Evolutionary conservation across 208 protist genomes (phyloP), one percentile per base, ranked within the genome.

Genomic region (Leishmania tropica): DNA sequence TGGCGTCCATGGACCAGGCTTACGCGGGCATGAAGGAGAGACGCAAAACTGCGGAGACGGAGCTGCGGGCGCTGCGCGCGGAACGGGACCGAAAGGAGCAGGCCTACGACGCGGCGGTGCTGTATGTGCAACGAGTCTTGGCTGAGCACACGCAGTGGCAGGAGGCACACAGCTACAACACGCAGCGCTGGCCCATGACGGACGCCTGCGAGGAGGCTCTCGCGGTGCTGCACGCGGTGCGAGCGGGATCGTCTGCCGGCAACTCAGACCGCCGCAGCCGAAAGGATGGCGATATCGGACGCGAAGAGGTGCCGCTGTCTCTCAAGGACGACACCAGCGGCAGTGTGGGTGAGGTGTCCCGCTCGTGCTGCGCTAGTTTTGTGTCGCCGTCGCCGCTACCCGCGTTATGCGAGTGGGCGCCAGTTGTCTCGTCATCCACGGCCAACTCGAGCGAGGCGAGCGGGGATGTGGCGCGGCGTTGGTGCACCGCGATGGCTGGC

Each of bases 111-210:
- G 75, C 87, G 71, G 92, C 88, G 3, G 84, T 95, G 35, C 64
- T 87, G 70, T 95, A 97, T 83, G 87, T 97, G 6, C 87, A 94
- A 67, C 76, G 83, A n/a, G 88, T 95, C 4, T 60, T 97, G 24
- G 87, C 90, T 19, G 94, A 97, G 81, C 89, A 92, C 67, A 85
- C 88, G 0, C 62, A 82, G 60, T 95, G 92, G 92, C 92, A 97
- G 85, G 85, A 92, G 78, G 40, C 82, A 78, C 79, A 89, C 71
- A 87, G 90, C 28, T 83, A 90, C 83, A 95, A 96, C 78, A 81
- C 76, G 21, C 83, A 82, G 37, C 78, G 89, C n/a, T 92, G 93
- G 80, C 93, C 93, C 0, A 68, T 90, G 2, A 85, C 90, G 24
- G 88, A 89, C 42, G 60, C 42, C 40, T 84, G 75, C 58, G 93